Evolutionary conservation across 31 red algal genomes (phyloP), one percentile per base, ranked within the genome.

Genomic region (Odonthalia washingtoniensis): DNA sequence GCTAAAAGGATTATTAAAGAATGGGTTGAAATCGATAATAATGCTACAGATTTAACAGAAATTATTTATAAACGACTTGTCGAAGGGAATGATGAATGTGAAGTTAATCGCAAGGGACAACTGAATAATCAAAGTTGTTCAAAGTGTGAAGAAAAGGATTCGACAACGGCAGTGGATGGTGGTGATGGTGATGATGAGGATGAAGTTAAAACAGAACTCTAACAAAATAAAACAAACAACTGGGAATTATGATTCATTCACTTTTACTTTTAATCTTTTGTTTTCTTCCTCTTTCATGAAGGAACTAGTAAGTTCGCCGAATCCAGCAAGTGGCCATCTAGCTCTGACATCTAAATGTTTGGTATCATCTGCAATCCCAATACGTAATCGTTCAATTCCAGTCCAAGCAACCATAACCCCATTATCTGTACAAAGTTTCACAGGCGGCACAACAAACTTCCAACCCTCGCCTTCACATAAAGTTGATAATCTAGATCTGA

Each of bases 1-100:
- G 97, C 97, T 41, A 94, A 86, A 63, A 81, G 91, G 41, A 99
- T 99, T 53, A 91, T 99, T 44, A 49, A 81, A 1, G 94, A 99
- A 87, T 99, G 97, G 97, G 78, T 62, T 9, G 87, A 82, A 12
- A 76, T 89, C 33, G 97, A 99, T 65, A 42, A 85, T 3, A 83
- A 80, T 63, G 97, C 94, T 12, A 88, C 80, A 33, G 82, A 26
- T 16, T 32, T 86, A 21, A 96, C 89, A 5, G 94, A 87, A 38
- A 45, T 68, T 74, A 67, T 92, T 39, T 95, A 95, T 65, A 49
- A 53, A 65, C 46, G 72, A 28, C 74, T 95, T 9, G 6, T 9
- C 14, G 27, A 26, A 9, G 66, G 66, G 21, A 57, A 57, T n/a
- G n/a, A n/a, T n/a, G n/a, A n/a, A n/a, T n/a, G n/a, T n/a, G n/a